Evolutionary conservation across 345 rosid genomes (phyloP).

Genomic region (Physaria fendleri): DNA sequence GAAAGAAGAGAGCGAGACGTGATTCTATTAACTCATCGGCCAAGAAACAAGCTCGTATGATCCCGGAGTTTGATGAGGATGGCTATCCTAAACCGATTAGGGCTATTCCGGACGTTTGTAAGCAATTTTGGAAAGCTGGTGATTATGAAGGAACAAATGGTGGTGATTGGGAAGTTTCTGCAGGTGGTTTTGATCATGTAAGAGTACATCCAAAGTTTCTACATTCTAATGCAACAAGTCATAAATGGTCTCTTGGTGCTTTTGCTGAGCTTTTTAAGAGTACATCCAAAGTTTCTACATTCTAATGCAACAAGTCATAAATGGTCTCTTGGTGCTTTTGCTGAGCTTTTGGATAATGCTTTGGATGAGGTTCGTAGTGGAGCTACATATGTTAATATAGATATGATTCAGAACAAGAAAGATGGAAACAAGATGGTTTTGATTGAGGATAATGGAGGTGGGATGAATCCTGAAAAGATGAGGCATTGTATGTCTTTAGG

Average conservation of each 20-base stretch:
- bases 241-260: constrained; percentile 98
- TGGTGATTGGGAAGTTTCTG: constrained; percentile 45
- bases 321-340: constrained; percentile 82
- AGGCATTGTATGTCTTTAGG: constrained; percentile 86
- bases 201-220: constrained; percentile 94
- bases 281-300: constrained; percentile 92
- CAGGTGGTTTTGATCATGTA: constrained; percentile 83
- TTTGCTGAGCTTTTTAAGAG: too few species aligned
- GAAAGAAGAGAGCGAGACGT: constrained; percentile 20
- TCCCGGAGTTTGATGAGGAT: constrained; percentile 36
- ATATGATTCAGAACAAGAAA: constrained; percentile 57
- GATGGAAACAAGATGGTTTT: constrained; percentile 63
- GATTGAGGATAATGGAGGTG: constrained; percentile 95
- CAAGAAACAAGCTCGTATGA: constrained; percentile 25
- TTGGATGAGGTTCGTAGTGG: constrained; percentile 80
- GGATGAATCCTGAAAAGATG: constrained; percentile 89
- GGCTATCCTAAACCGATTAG: too few species aligned
- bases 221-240: constrained; percentile 96
- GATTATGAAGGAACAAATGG: constrained; percentile 57
- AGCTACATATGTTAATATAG: constrained; percentile 68
- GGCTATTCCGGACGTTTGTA: constrained; percentile 21
- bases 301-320: constrained; percentile 97
- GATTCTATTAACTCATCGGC: background rate
- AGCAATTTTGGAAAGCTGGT: constrained; percentile 97
- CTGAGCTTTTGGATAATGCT: constrained; percentile 87